Conservation (phyloP, 352 stramenopile genomes). For the Globisporangium heterothallicum region DNA sequence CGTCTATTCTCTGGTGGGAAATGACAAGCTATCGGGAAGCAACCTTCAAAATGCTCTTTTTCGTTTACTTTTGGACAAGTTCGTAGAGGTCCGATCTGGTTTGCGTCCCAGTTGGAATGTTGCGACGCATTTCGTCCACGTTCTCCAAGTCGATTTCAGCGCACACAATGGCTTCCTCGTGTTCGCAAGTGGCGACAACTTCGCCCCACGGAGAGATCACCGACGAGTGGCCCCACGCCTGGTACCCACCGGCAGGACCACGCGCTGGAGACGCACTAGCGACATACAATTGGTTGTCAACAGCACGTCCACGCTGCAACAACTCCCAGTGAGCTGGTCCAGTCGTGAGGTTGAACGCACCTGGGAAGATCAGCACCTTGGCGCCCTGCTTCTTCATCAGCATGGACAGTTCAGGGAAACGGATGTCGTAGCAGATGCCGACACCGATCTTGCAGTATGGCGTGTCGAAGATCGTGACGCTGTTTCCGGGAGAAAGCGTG, state of each 20-base stretch:
- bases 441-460: conserved; percentile 93
- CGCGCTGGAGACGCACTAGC: conserved; percentile 94
- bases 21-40: too few relatives aligned
- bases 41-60: too few relatives aligned
- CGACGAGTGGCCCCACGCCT: conserved; percentile 98
- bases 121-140: conserved; percentile 93
- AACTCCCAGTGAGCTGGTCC: conserved; percentile 99
- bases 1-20: too few relatives aligned
- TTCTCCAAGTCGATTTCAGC: conserved; percentile 94
- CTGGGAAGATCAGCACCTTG: conserved; percentile 83
- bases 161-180: conserved; percentile 91
- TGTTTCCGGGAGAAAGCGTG: conserved; percentile 93
- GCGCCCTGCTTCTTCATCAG: conserved; percentile 90
- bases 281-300: conserved; percentile 95
- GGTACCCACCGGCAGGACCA: conserved; percentile 93
- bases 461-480: conserved; percentile 83
- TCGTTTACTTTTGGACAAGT: conserved; percentile 70
- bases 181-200: conserved; percentile 92
- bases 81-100: conserved; percentile 95
- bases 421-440: conserved; percentile 99
- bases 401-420: conserved; percentile 98
- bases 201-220: conserved; percentile 97
- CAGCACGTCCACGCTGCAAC: conserved; percentile 93
- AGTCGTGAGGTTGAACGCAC: conserved; percentile 85
- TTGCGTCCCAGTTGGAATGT: conserved; percentile 95